Evolutionary conservation across 2,329 filamentous ascomycete species (phyloP), one percentile per base, ranked within the genome.

Genomic region (Rutstroemia sp.): DNA sequence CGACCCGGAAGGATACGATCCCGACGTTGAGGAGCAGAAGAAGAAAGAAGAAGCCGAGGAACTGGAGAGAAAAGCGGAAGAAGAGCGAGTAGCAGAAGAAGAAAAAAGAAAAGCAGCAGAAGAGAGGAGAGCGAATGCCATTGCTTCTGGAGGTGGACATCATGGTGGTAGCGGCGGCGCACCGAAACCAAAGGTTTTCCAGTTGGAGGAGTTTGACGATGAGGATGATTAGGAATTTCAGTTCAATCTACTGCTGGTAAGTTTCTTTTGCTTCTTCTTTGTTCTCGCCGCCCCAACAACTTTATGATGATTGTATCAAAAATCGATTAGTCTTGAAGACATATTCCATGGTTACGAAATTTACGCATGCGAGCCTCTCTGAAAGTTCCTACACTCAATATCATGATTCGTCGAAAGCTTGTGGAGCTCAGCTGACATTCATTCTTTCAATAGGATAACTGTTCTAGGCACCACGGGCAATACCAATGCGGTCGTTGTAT

Each of bases 281-380:
- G 12, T 4, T 21, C 7, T 44, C 40, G 17, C 17, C 8, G 17
- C 40, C 17, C 42, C 39, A 12, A 38, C 16, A 40, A 48, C 44
- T 64, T 63, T 66, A 71, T 87, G 84, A 88, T 88, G 85, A 89
- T 81, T 77, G 82, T 80, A 72, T 76, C 80, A 83, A 56, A 55
- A 83, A 77, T 83, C 92, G 92, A 96, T 97, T 96, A 96, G 92
- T 97, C 92, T 96, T 95, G 80, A 96, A 96, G 92, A 97, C 92
- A 84, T 56, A 73, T 76, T 71, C 84, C 78, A 85, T 94, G 89
- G 89, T 96, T 92, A 92, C 78, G 87, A 80, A 81, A 76, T 16
- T 76, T 76, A 82, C 81, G 80, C 82, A 85, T 86, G 78, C 81
- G 79, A 83, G 78, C 82, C 82, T 86, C 82, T 86, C 86, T 89